phyloP scores from a whole-genome alignment of 257 asterid genomes.

The Agastache rugosa region DNA sequence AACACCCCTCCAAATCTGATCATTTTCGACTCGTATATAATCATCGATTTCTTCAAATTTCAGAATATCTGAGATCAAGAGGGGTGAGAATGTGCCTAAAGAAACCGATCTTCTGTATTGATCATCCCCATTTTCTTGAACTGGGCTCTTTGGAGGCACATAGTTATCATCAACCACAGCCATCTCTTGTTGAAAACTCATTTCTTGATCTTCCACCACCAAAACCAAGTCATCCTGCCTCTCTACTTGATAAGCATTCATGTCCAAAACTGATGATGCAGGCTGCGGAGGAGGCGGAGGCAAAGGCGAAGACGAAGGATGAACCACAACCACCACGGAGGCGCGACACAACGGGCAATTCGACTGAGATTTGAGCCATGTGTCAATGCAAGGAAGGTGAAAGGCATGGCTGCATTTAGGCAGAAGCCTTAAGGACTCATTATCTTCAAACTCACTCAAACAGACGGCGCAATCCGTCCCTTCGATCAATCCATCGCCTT shows the following conservation, averaged over 20 bases:
- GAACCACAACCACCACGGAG: slow-evolving; percentile 42
- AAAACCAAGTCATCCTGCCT: slow-evolving; percentile 53
- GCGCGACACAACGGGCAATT: slow-evolving; percentile 87
- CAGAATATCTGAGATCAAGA: slow-evolving; percentile 46
- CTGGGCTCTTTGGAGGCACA: slow-evolving; percentile 27
- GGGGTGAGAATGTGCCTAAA: slow-evolving; percentile 45
- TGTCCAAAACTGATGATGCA: slow-evolving; percentile 27
- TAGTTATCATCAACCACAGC: slow-evolving; percentile 27
- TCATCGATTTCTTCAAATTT: slow-evolving; percentile 47
- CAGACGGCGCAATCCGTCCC: slow-evolving; percentile 89
- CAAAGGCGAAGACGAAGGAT: background rate
- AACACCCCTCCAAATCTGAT: slow-evolving; percentile 41
- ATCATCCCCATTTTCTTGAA: slow-evolving; percentile 24
- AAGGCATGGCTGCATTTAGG: slow-evolving; percentile 93
- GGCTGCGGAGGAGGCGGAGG: slow-evolving; percentile 19
- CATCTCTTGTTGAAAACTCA: slow-evolving; percentile 33
- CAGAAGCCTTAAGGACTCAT: slow-evolving; percentile 70
- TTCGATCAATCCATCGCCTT: slow-evolving; percentile 69
- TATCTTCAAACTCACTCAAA: slow-evolving; percentile 68
- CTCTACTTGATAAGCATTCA: slow-evolving; percentile 48
- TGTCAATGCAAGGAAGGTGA: slow-evolving; percentile 81
- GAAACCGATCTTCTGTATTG: slow-evolving; percentile 54
- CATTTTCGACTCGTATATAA: slow-evolving; percentile 29
- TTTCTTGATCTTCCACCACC: slow-evolving; percentile 59
- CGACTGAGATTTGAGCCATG: slow-evolving; percentile 79